Conservation (phyloP, 2,329 filamentous ascomycete genomes). For the Aureobasidium sp. region DNA sequence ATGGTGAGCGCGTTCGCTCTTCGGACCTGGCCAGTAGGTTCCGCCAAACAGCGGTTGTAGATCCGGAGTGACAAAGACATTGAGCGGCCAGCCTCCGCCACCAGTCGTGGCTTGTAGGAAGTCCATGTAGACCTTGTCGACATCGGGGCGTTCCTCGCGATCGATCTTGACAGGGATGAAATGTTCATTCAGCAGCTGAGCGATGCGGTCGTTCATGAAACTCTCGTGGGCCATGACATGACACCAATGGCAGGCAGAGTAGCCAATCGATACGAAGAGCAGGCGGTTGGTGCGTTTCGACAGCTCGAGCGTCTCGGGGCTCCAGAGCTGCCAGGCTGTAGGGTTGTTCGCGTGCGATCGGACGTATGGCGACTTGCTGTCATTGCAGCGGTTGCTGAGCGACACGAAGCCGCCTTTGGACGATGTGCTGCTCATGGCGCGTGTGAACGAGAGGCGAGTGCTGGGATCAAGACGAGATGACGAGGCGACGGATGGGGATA, state of each 20-base stretch:
- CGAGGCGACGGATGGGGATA: not conserved
- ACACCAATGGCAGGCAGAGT: constrained; percentile 86
- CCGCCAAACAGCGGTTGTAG: constrained; percentile 92
- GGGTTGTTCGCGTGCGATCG: constrained; percentile 70
- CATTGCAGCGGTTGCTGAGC: constrained; percentile 46
- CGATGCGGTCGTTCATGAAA: constrained; percentile 76
- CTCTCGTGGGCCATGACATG: constrained; percentile 91
- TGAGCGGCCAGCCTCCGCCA: constrained; percentile 87
- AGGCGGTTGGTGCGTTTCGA: constrained; percentile 78
- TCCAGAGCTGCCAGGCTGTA: constrained; percentile 88
- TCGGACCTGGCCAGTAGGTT: constrained; percentile 88
- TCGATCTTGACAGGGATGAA: constrained; percentile 93
- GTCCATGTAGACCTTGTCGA: constrained; percentile 97
- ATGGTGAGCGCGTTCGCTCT: constrained; percentile 42
- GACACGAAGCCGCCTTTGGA: constrained; percentile 12
- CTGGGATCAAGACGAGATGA: not conserved
- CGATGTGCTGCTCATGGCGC: not conserved
- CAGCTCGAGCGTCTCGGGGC: constrained; percentile 65
- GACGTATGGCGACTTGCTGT: constrained; percentile 63
- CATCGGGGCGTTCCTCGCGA: constrained; percentile 85
- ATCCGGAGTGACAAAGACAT: constrained; percentile 91
- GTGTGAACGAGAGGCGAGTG: not conserved
- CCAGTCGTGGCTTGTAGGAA: constrained; percentile 92
- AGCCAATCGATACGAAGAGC: constrained; percentile 91
- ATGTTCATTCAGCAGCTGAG: constrained; percentile 70